Conservation (phyloP, 352 stramenopile genomes). For the Globisporangium cystogenes region DNA sequence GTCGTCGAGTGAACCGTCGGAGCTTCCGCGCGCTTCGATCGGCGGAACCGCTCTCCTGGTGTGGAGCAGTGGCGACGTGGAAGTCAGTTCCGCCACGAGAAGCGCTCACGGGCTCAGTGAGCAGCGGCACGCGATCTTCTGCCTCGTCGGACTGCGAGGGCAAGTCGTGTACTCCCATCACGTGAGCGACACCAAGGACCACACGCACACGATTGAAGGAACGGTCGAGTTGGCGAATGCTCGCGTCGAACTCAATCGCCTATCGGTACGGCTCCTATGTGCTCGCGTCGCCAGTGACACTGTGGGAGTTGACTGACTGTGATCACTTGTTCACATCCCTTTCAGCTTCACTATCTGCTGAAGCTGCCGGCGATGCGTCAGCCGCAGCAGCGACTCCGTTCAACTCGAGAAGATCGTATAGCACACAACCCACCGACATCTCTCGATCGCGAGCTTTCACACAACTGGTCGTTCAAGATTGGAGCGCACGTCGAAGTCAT, state of each 20-base stretch:
- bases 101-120: not conserved
- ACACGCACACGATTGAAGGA: conserved; percentile 7
- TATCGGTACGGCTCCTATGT: conserved; percentile 7
- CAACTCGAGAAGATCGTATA: not conserved
- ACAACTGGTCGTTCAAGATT: conserved; percentile 17
- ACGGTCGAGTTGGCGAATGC: not conserved
- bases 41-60: conserved; percentile 2
- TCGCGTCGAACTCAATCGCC: conserved; percentile 3
- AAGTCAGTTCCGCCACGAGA: not conserved
- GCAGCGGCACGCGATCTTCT: not conserved
- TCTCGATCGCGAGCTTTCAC: not conserved
- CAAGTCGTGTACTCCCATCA: conserved; percentile 7
- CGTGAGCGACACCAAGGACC: not conserved
- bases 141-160: conserved; percentile 4
- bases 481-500: conserved; percentile 24
- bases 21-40: not conserved
- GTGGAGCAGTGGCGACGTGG: conserved; percentile 6
- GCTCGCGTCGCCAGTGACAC: not conserved
- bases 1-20: not conserved
- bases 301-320: not conserved
- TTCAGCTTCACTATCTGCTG: conserved; percentile 37
- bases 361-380: conserved; percentile 21
- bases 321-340: too few species aligned
- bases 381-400: not conserved
- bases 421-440: not conserved